Conservation (phyloP, 495 filamentous ascomycete species). For the Jackrogersella minutella region DNA sequence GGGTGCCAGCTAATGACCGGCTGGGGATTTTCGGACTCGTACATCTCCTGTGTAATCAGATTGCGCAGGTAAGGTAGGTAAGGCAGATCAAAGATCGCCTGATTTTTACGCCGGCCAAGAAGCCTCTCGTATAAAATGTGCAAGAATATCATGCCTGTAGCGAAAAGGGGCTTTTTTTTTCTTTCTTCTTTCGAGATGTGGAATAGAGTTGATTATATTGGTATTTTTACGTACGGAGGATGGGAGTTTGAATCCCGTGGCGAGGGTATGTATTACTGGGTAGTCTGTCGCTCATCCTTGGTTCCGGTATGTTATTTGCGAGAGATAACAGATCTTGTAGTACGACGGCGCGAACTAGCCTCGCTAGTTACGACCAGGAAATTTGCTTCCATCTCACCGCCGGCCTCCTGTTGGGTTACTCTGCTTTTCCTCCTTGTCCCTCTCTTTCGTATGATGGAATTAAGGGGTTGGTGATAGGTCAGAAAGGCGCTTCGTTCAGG, state of each 20-base stretch:
- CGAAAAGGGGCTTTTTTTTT: background rate
- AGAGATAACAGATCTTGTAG: conserved; percentile 21
- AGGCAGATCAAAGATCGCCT: conserved; percentile 18
- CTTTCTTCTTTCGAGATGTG: background rate
- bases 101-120: background rate
- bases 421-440: background rate
- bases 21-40: conserved; percentile 13
- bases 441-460: background rate
- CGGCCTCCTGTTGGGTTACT: background rate
- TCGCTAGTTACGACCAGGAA: background rate
- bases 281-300: background rate
- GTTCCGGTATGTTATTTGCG: conserved; percentile 9
- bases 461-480: conserved; percentile 3
- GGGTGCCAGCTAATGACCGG: conserved; percentile 6
- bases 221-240: background rate
- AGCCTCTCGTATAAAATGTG: conserved; percentile 4
- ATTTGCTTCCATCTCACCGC: conserved; percentile 11
- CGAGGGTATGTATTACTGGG: background rate
- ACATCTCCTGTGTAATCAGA: conserved; percentile 11
- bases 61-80: conserved; percentile 2
- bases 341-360: conserved; percentile 2
- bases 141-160: background rate
- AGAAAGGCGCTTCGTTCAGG: background rate
- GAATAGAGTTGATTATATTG: background rate
- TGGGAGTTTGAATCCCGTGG: background rate